Base-by-base conservation (phyloP, 2,329 filamentous ascomycete species). In the Monosporascus ibericus region DNA sequence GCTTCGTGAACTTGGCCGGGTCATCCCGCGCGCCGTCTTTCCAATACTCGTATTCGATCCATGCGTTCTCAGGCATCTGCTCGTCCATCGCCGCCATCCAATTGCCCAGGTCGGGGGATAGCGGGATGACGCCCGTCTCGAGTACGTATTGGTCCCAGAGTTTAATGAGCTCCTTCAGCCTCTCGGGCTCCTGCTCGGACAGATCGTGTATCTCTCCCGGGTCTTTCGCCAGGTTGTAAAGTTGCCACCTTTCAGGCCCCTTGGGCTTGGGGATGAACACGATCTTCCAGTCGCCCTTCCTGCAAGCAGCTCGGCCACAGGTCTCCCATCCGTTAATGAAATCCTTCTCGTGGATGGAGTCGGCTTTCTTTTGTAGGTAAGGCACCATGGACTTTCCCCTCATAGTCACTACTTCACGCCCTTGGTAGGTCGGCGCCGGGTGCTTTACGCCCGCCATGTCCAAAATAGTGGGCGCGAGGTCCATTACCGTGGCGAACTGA, bases 41-140 rank as follows among this genome's bases (percentile, higher is more conserved):
- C 81, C 81, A 85, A 57, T 84, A 85, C 65, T 84, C 80, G 63
- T 82, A 84, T 67, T 85, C 81, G 68, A 85, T 84, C 81, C 80
- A 84, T 6, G 76, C 79, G 61, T 84, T 81, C 64, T 85, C 80
- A 0, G 77, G 78, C 81, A 85, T 85, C 71, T 85, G 81, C 54
- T 77, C 80, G 65, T 85, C 81, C 59, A 78, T 82, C 0, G 80
- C 81, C 52, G 78, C 78, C 49, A 85, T 69, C 69, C 78, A 85
- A 3, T 76, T 68, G 0, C 81, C 81, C 44, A 84, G 64, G 55
- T 80, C 81, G 2, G 79, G 81, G 48, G 77, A 78, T 40, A 84
- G 66, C 25, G 80, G 80, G n/a, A 83, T 71, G 1, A 84, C 79
- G 2, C 81, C 81, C 0, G 77, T 81, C 62, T 85, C 81, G 9